Conservation (phyloP, 768 basidiomycete species). For the Naganishia vishniacii region DNA sequence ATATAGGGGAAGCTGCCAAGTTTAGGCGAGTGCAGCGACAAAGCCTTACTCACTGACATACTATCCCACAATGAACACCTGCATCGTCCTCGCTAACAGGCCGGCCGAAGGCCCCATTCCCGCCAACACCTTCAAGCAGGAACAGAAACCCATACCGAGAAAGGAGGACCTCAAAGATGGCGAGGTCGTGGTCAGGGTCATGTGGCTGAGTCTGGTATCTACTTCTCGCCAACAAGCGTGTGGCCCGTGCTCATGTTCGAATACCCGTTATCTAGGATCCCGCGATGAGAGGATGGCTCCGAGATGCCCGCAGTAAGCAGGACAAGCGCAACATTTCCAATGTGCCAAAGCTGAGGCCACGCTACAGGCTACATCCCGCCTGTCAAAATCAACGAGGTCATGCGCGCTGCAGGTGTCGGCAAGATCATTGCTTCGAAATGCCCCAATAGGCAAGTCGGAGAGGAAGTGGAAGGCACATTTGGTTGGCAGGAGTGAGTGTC, state of each 20-base stretch:
- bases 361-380: constrained; percentile 39
- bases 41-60: too few species aligned
- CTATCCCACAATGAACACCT: constrained; percentile 31
- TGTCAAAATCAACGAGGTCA: constrained; percentile 63
- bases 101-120: constrained; percentile 65
- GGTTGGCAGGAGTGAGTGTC: constrained; percentile 42
- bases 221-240: too few species aligned
- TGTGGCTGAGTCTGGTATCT: constrained; percentile 56
- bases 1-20: too few species aligned
- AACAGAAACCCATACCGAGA: constrained; percentile 35
- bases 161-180: constrained; percentile 49
- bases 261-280: constrained; percentile 60
- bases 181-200: constrained; percentile 66
- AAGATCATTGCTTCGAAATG: constrained; percentile 58
- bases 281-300: constrained; percentile 75
- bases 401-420: constrained; percentile 67
- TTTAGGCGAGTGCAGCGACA: too few species aligned
- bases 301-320: constrained; percentile 54
- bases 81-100: constrained; percentile 67
- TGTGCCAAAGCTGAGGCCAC: neutral
- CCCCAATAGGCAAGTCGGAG: constrained; percentile 17
- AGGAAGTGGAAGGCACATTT: constrained; percentile 32
- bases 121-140: constrained; percentile 63
- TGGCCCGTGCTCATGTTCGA: constrained; percentile 1
- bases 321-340: neutral